phyloP scores from a whole-genome alignment of 1,139 yeast genomes.

The Sugiyamaella xylanicola region DNA sequence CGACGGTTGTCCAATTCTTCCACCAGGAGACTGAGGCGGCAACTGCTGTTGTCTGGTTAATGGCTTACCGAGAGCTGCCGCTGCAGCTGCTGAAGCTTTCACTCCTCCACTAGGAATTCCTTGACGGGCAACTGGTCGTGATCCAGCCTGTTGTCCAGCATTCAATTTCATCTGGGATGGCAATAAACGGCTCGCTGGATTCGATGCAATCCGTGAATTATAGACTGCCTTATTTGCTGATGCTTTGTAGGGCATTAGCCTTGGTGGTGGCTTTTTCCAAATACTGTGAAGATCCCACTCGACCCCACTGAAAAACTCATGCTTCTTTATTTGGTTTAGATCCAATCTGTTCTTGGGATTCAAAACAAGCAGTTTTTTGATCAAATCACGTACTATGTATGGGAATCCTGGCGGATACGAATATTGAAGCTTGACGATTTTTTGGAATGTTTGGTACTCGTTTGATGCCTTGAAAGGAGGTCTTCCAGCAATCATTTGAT shows the following conservation, averaged over 20 bases:
- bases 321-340: slow-evolving; percentile 65
- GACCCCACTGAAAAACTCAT: slow-evolving; percentile 68
- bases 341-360: slow-evolving; percentile 69
- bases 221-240: slow-evolving; percentile 29
- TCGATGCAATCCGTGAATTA: slow-evolving; percentile 21
- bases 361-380: slow-evolving; percentile 65
- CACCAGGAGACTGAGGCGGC: slow-evolving; percentile 12
- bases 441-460: slow-evolving; percentile 92
- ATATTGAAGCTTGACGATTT: slow-evolving; percentile 81
- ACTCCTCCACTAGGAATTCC: slow-evolving; percentile 22
- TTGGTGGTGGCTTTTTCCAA: slow-evolving; percentile 77
- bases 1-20: not conserved
- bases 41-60: slow-evolving; percentile 20
- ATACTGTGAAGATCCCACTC: slow-evolving; percentile 67
- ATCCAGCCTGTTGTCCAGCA: not conserved
- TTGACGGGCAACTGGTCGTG: not conserved
- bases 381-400: slow-evolving; percentile 65
- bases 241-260: slow-evolving; percentile 70
- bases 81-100: slow-evolving; percentile 33
- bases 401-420: slow-evolving; percentile 82
- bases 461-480: slow-evolving; percentile 98
- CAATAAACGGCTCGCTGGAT: slow-evolving; percentile 8
- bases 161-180: slow-evolving; percentile 15
- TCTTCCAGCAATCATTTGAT: slow-evolving; percentile 88
- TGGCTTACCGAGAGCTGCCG: slow-evolving; percentile 33